Evolutionary conservation across 352 stramenopile genomes (phyloP), one percentile per base, ranked within the genome.

Genomic region (Phytophthora sojae): DNA sequence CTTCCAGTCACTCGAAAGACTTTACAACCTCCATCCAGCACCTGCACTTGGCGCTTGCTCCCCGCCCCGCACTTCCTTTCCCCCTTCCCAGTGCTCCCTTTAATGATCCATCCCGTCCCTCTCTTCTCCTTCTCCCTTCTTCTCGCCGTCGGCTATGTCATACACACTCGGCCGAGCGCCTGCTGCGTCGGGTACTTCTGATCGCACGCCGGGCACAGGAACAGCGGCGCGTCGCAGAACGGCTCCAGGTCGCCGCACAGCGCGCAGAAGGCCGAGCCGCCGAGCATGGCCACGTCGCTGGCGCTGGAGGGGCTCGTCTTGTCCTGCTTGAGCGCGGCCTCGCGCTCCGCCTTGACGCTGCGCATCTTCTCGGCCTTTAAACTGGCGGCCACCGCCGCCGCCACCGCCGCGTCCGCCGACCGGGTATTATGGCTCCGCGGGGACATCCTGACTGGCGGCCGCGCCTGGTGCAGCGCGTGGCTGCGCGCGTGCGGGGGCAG

Each of bases 181-280:
- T 89, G 81, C 61, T 94, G 88, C 55, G 86, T 95, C 61, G 88
- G 88, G 67, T 95, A 95, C 64, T 95, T 95, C 58, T 86, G 84
- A 69, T 95, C 88, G 62, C 88, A 95, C 52, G 81, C 75, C 50
- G 78, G 69, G 42, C 88, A 95, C 11, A 95, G 76, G 65, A 96
- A 96, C 23, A 96, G 73, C 64, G 86, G 72, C 30, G 56, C 69
- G 53, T 82, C 69, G 72, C 73, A 62, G 30, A 80, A 77, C 56
- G 67, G 75, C 69, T 81, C 71, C n/a, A 76, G 67, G 57, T 80
- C 67, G 51, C 80, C 89, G 73, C 88, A 96, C n/a, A 96, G 71
- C 59, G 85, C 88, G 61, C 88, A 96, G 67, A 88, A 75, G 21
- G 81, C 64, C 29, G 76, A 73, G 52, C 69, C 61, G 54, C 81